These are phyloP conservation scores for Erysimum cheiranthoides DNA, from an alignment of 345 rosid species.

Conservation along the genomic window DNA sequence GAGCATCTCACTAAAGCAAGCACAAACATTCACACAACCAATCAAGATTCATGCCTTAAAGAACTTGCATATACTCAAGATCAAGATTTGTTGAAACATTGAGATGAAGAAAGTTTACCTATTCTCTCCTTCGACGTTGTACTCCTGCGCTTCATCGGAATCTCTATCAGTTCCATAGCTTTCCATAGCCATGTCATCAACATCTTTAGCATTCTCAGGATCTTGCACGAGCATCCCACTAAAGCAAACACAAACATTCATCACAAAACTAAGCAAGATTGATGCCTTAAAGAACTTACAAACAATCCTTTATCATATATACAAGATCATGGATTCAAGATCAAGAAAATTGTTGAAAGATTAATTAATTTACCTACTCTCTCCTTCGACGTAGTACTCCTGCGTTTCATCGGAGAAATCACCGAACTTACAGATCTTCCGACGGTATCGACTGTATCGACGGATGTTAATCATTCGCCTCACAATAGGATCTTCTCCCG, in stretches of 20 bases:
- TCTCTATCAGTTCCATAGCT: too few relatives aligned
- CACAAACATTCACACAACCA: too few relatives aligned
- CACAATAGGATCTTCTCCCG: too few relatives aligned
- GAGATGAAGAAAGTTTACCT: too few relatives aligned
- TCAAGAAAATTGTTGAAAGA: background rate
- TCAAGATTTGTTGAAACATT: too few relatives aligned
- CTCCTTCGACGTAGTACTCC: conserved; percentile 68
- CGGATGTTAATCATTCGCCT: conserved; percentile 22
- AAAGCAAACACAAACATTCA: background rate
- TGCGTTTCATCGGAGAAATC: conserved; percentile 59
- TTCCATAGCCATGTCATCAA: conserved; percentile 33
- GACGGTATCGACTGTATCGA: conserved; percentile 51
- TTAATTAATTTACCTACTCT: conserved; percentile 55
- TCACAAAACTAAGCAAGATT: background rate
- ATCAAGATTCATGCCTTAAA: too few relatives aligned
- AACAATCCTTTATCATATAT: background rate
- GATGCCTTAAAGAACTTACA: background rate
- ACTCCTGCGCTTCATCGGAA: too few relatives aligned
- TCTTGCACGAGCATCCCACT: conserved; percentile 73
- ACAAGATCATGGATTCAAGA: background rate
- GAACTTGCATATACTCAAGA: too few relatives aligned
- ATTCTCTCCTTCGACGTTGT: too few relatives aligned
- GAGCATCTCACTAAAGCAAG: too few relatives aligned
- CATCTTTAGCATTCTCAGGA: conserved; percentile 55
- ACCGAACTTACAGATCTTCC: conserved; percentile 52